Evolutionary conservation across 345 rosid species (phyloP).

Genomic region (Microthlaspi erraticum): DNA sequence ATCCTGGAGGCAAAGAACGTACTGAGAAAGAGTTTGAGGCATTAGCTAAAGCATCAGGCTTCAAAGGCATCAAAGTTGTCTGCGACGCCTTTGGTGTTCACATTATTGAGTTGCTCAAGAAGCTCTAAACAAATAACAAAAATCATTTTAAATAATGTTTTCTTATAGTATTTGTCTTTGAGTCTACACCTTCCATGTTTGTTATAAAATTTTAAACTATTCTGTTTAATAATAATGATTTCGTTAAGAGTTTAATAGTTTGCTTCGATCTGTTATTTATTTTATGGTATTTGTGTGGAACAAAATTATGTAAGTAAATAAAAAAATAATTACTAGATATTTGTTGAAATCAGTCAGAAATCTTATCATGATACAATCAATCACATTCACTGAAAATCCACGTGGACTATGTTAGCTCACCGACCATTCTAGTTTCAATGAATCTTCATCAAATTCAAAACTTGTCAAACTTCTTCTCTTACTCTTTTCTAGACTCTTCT

Average conservation of each 20-base stretch:
- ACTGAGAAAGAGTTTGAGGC: slow-evolving; percentile 79
- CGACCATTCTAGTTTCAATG: slow-evolving; percentile 33
- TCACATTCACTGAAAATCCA: slow-evolving; percentile 14
- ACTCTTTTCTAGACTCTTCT: slow-evolving; percentile 39
- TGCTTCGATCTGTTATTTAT: slow-evolving; percentile 4
- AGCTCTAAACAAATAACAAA: slow-evolving; percentile 4
- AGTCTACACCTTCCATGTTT: background rate
- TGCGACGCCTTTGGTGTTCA: slow-evolving; percentile 65
- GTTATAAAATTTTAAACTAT: background rate
- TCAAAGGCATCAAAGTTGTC: slow-evolving; percentile 64
- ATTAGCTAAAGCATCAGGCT: slow-evolving; percentile 77
- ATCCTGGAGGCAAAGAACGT: slow-evolving; percentile 96
- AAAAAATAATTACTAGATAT: slow-evolving; percentile 5
- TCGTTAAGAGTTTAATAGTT: slow-evolving; percentile 11
- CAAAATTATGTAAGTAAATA: background rate
- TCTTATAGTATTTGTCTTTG: background rate
- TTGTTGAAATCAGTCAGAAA: background rate
- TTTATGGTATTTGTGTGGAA: slow-evolving; percentile 8
- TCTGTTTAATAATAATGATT: slow-evolving; percentile 33
- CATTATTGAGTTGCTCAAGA: slow-evolving; percentile 80
- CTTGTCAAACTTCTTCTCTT: slow-evolving; percentile 30
- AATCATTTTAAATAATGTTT: background rate
- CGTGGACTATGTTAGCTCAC: slow-evolving; percentile 30
- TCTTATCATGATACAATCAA: background rate
- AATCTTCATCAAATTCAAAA: slow-evolving; percentile 27